Conservation (phyloP, 2,329 filamentous ascomycete species). For the Colletotrichum higginsianum region DNA sequence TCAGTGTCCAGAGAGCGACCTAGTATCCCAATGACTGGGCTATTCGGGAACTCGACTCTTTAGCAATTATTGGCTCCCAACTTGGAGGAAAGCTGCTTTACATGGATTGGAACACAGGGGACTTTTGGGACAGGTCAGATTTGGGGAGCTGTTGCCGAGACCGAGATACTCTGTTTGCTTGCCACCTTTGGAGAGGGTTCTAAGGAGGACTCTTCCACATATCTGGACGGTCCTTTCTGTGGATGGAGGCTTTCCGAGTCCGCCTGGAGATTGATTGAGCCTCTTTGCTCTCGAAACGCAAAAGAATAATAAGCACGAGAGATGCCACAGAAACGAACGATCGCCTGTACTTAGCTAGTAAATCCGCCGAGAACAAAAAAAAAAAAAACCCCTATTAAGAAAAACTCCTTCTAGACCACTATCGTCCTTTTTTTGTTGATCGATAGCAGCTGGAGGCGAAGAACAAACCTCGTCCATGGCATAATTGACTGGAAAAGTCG, state of each 20-base stretch:
- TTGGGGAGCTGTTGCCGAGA: not conserved
- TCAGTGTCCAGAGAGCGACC: not conserved
- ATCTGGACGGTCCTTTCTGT: not conserved
- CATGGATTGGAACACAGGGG: not conserved
- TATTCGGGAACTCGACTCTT: not conserved
- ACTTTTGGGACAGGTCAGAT: not conserved
- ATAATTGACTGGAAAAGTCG: not conserved
- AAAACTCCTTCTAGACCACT: no score
- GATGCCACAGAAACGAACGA: no score
- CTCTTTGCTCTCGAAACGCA: not conserved
- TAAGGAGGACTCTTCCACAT: not conserved
- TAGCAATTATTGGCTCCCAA: not conserved
- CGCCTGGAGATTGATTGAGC: not conserved
- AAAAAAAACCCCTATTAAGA: no score
- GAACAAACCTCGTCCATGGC: no score
- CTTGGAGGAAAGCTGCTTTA: not conserved
- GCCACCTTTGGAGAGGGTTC: not conserved
- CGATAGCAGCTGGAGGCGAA: no score
- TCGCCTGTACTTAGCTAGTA: conserved; percentile 6
- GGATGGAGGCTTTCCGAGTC: not conserved
- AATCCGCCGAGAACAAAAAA: not conserved
- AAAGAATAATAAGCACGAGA: not conserved
- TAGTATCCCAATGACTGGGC: not conserved
- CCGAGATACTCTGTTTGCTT: not conserved
- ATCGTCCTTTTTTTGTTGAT: no score